A percentile compares a stretch with the other conserved stretches of the same genome.
Conservation (phyloP, 495 filamentous ascomycete genomes). For the Tuber microsphaerosporum region DNA sequence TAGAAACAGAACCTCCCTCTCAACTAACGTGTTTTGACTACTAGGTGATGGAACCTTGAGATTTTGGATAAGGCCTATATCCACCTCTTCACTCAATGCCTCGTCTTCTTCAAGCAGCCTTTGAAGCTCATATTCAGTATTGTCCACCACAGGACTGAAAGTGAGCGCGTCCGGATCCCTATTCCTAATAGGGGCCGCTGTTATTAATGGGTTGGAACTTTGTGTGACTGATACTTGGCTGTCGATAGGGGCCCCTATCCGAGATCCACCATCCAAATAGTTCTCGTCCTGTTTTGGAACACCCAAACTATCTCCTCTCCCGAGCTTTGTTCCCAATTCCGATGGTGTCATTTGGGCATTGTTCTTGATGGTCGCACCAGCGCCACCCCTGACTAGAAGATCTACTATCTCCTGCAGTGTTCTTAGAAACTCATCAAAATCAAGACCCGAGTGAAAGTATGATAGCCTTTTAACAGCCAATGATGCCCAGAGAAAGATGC, state of each 20-base stretch:
- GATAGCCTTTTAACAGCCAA: not conserved
- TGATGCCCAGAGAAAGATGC: too few relatives aligned
- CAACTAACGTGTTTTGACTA: constrained; percentile 75
- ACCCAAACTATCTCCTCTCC: constrained; percentile 62
- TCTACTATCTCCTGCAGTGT: not conserved
- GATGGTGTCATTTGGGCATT: too few relatives aligned
- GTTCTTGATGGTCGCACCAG: constrained; percentile 1
- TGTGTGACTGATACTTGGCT: too few relatives aligned
- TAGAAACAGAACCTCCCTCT: constrained; percentile 98
- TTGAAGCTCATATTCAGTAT: constrained; percentile 87
- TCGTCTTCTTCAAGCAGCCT: constrained; percentile 91
- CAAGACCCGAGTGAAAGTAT: not conserved
- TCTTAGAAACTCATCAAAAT: not conserved
- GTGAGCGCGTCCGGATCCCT: constrained; percentile 28
- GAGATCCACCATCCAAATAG: too few relatives aligned
- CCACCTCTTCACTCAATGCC: constrained; percentile 88
- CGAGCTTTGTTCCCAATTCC: constrained; percentile 34
- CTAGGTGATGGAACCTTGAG: constrained; percentile 86
- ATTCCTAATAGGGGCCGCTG: constrained; percentile 46
- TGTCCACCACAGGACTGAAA: constrained; percentile 72
- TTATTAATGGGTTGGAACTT: too few relatives aligned
- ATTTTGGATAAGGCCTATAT: constrained; percentile 89
- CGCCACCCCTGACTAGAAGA: not conserved
- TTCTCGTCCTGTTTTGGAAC: constrained; percentile 15
- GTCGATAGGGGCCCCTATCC: too few relatives aligned